phyloP scores from a whole-genome alignment of 2,329 filamentous ascomycete species.

The Aspergillus caelatus region DNA sequence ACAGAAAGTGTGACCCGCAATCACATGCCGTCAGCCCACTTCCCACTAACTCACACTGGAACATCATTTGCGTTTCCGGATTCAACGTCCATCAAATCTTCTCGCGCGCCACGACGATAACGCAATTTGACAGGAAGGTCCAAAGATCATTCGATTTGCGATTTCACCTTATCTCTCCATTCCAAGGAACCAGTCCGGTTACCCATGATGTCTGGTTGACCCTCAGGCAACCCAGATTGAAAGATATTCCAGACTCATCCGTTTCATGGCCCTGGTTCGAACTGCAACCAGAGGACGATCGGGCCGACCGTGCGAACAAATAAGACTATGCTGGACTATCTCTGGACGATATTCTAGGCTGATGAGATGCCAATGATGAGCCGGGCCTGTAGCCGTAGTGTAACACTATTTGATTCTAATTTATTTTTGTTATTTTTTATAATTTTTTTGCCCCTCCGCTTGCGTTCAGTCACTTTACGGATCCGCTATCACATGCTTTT shows the following conservation, averaged over 20 bases:
- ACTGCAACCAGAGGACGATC: constrained; percentile 2
- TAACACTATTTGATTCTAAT: neutral
- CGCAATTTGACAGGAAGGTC: neutral
- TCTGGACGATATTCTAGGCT: constrained; percentile 2
- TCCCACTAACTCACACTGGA: neutral
- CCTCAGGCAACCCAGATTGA: too few species aligned
- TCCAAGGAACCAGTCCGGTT: too few species aligned
- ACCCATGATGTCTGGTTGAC: too few species aligned
- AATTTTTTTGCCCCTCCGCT: constrained; percentile 4
- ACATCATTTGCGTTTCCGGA: constrained; percentile 8
- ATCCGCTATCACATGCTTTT: constrained; percentile 28
- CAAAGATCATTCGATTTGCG: neutral
- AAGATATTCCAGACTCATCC: too few species aligned
- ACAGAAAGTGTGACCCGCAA: constrained; percentile 29
- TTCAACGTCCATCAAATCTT: constrained; percentile 6
- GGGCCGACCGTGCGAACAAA: constrained; percentile 2
- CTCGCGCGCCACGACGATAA: neutral
- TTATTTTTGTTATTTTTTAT: too few species aligned
- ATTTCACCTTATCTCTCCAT: too few species aligned
- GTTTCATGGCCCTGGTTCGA: too few species aligned
- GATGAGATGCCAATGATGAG: constrained; percentile 15
- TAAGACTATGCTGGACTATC: neutral
- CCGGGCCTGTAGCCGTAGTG: neutral
- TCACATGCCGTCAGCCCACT: constrained; percentile 31
- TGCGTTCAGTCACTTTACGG: neutral